These are phyloP conservation scores for Endoconidiophora polonica DNA, from an alignment of 2,329 filamentous ascomycete genomes.

Conservation along the genomic window DNA sequence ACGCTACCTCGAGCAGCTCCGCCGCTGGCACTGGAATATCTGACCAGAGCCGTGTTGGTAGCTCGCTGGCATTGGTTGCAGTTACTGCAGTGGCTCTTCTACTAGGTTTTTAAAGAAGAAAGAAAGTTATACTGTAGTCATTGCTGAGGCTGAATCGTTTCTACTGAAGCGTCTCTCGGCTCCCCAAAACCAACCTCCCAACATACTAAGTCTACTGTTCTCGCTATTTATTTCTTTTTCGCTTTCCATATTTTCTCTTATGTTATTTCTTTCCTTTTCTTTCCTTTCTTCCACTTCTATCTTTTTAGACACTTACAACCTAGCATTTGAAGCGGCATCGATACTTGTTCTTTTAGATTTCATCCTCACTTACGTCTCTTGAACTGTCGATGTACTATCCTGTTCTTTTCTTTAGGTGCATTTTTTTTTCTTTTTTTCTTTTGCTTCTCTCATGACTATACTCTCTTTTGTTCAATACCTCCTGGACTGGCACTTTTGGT, in stretches of 20 bases:
- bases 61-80: not conserved
- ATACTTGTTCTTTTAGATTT: not conserved
- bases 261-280: not conserved
- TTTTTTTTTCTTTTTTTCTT: not conserved
- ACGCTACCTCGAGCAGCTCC: not conserved
- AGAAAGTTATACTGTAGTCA: too few relatives aligned
- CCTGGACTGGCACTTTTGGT: too few relatives aligned
- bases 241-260: not conserved
- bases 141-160: too few relatives aligned
- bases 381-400: not conserved
- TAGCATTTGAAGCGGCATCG: not conserved
- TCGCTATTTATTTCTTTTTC: not conserved
- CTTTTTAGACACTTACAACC: not conserved
- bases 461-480: too few relatives aligned
- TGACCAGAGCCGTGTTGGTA: not conserved
- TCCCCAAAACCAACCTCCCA: too few relatives aligned
- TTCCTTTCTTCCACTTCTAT: not conserved
- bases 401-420: not conserved
- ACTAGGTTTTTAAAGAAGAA: not conserved
- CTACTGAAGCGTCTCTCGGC: too few relatives aligned
- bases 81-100: not conserved
- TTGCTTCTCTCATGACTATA: too few relatives aligned
- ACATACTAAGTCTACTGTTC: too few relatives aligned
- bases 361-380: not conserved
- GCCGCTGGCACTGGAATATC: not conserved